Evolutionary conservation across 2,329 filamentous ascomycete genomes (phyloP).

Genomic region (Lecanosticta acicola): DNA sequence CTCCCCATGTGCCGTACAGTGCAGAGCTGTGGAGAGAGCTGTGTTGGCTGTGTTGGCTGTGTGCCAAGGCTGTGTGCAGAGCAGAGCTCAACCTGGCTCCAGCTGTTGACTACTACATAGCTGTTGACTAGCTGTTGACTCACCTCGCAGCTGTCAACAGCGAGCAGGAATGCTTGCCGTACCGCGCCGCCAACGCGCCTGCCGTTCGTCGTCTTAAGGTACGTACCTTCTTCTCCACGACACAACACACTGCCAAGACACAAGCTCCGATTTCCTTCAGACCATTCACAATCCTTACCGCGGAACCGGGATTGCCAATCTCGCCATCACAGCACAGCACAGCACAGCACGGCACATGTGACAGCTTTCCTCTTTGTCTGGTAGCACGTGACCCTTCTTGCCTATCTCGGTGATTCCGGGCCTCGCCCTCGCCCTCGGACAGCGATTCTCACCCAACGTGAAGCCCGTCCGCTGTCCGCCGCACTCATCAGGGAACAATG

Average conservation of each 20-base stretch:
- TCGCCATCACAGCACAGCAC: not conserved
- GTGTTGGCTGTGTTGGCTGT: not conserved
- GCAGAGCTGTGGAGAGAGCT: not conserved
- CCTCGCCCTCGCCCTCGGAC: not conserved
- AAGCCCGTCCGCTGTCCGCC: not conserved
- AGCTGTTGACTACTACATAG: too few species aligned
- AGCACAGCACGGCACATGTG: not conserved
- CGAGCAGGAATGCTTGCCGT: too few species aligned
- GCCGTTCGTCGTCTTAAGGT: too few species aligned
- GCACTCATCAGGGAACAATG: not conserved
- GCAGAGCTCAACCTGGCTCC: too few species aligned
- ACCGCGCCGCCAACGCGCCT: too few species aligned
- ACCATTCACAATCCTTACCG: not conserved
- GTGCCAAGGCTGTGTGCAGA: not conserved
- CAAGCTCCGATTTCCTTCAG: not conserved
- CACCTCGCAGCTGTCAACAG: too few species aligned
- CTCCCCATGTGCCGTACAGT: not conserved
- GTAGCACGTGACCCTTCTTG: not conserved
- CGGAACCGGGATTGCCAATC: not conserved
- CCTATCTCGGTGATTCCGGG: not conserved
- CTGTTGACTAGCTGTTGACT: too few species aligned
- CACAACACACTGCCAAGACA: not conserved
- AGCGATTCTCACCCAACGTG: not conserved
- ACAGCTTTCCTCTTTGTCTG: constrained; percentile 6
- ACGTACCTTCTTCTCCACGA: not conserved